These are phyloP conservation scores for Wallacemonas sp. DNA, from an alignment of 208 protist species.

Conservation along the genomic window DNA sequence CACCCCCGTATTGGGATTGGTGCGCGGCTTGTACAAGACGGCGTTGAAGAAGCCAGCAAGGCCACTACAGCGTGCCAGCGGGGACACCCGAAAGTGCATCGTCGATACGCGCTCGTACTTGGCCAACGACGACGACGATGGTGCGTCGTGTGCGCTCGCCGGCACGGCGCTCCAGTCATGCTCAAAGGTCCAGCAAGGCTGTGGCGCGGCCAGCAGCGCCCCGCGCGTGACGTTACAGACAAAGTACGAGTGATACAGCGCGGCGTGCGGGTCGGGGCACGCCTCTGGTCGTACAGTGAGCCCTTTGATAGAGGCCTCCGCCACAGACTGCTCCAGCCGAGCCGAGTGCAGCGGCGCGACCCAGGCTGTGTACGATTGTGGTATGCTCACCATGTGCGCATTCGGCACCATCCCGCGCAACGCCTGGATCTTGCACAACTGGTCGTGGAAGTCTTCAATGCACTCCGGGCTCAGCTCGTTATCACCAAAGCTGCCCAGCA, in stretches of 20 bases:
- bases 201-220: constrained; percentile 43
- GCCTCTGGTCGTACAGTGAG: constrained; percentile 45
- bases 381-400: constrained; percentile 60
- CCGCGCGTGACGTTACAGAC: constrained; percentile 70
- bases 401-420: constrained; percentile 42
- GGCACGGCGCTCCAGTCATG: constrained; percentile 29
- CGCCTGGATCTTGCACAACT: constrained; percentile 58
- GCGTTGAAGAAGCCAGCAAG: constrained; percentile 74
- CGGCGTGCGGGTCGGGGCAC: constrained; percentile 57
- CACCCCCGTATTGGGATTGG: constrained; percentile 17
- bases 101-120: constrained; percentile 38
- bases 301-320: constrained; percentile 53
- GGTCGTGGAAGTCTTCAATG: constrained; percentile 91
- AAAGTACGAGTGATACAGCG: constrained; percentile 69
- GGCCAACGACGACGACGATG: background rate
- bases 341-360: constrained; percentile 76
- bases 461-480: constrained; percentile 99
- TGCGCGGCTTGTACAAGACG: constrained; percentile 44
- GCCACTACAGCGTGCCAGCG: constrained; percentile 50
- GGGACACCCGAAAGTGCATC: constrained; percentile 41
- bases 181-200: constrained; percentile 81
- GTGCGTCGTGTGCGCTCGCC: background rate
- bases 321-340: constrained; percentile 49
- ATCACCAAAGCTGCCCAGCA: constrained; percentile 99
- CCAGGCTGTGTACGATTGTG: constrained; percentile 76